These are phyloP conservation scores for Colletotrichum incanum DNA, from an alignment of 2,329 filamentous ascomycete species.

Conservation along the genomic window DNA sequence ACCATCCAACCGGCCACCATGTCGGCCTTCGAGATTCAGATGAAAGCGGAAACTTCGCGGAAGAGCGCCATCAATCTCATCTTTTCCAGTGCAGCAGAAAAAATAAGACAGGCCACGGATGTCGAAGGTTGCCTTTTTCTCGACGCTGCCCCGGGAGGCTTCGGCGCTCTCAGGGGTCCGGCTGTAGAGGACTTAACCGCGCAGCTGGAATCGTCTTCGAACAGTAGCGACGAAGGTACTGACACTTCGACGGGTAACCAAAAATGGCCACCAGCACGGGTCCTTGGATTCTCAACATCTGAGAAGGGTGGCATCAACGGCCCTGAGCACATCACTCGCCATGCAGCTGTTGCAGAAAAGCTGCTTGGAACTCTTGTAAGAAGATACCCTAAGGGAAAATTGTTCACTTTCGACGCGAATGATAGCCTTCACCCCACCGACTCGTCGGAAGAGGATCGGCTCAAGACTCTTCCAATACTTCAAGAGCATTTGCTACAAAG, in stretches of 20 bases:
- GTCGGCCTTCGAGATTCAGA: conserved; percentile 9
- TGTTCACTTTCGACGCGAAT: conserved; percentile 51
- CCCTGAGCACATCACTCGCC: conserved; percentile 17
- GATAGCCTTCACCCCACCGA: conserved; percentile 46
- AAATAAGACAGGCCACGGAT: conserved; percentile 14
- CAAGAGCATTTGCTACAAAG: background rate
- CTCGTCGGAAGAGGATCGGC: conserved; percentile 32
- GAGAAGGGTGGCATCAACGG: background rate
- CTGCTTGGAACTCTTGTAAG: conserved; percentile 50
- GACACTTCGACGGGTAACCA: background rate
- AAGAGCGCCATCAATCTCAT: conserved; percentile 39
- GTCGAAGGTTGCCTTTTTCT: conserved; percentile 1
- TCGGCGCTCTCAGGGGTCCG: background rate
- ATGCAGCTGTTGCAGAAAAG: conserved; percentile 46
- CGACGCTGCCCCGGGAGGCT: background rate
- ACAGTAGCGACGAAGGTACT: background rate
- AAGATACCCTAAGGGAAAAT: conserved; percentile 53
- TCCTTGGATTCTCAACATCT: conserved; percentile 47
- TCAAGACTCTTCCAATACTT: background rate
- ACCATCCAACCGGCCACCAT: conserved; percentile 34
- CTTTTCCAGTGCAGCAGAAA: conserved; percentile 60
- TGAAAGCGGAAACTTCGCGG: background rate
- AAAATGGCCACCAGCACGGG: background rate
- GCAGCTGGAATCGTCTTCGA: background rate
- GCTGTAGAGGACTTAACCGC: background rate